Percentiles rank a stretch among this genome's conserved stretches.
These are phyloP conservation scores for Nannizziopsis arthrosporioides DNA, from an alignment of 2,329 filamentous ascomycete species.

Conservation along the genomic window DNA sequence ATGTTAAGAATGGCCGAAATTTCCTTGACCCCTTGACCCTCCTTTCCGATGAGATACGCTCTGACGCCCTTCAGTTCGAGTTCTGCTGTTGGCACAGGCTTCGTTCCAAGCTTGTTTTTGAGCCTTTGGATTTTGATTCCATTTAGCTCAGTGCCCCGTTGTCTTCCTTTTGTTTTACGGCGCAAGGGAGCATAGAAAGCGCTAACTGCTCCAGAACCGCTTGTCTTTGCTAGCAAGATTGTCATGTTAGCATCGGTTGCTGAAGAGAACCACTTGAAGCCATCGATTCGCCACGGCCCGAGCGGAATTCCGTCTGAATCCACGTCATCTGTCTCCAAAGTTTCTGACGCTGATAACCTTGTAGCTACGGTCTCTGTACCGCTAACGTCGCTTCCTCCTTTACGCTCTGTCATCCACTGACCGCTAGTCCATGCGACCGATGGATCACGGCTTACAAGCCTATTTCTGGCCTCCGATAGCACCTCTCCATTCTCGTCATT, in stretches of 20 bases:
- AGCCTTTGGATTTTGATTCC: constrained; percentile 56
- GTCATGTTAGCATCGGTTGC: constrained; percentile 55
- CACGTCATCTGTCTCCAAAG: constrained; percentile 18
- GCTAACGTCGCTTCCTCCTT: constrained; percentile 58
- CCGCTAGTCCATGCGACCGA: constrained; percentile 51
- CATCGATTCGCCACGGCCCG: constrained; percentile 49
- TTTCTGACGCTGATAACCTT: constrained; percentile 22
- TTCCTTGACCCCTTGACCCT: constrained; percentile 56
- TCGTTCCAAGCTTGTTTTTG: constrained; percentile 62
- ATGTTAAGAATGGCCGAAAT: constrained; percentile 59
- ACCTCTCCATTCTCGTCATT: constrained; percentile 16
- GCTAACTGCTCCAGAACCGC: constrained; percentile 39
- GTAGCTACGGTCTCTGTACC: constrained; percentile 52
- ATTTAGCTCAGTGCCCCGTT: constrained; percentile 41
- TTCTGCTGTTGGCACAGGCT: constrained; percentile 59
- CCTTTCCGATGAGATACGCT: constrained; percentile 53
- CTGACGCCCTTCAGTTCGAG: constrained; percentile 53
- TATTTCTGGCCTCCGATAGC: constrained; percentile 16
- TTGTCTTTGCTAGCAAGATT: constrained; percentile 50
- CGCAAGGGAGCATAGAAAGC: constrained; percentile 55
- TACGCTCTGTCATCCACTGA: constrained; percentile 67
- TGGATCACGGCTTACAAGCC: constrained; percentile 43
- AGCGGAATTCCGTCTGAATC: constrained; percentile 30
- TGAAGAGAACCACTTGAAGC: constrained; percentile 59
- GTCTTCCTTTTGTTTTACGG: constrained; percentile 21